phyloP scores from a whole-genome alignment of 2,329 filamentous ascomycete species.

The Pseudogymnoascus sp. region DNA sequence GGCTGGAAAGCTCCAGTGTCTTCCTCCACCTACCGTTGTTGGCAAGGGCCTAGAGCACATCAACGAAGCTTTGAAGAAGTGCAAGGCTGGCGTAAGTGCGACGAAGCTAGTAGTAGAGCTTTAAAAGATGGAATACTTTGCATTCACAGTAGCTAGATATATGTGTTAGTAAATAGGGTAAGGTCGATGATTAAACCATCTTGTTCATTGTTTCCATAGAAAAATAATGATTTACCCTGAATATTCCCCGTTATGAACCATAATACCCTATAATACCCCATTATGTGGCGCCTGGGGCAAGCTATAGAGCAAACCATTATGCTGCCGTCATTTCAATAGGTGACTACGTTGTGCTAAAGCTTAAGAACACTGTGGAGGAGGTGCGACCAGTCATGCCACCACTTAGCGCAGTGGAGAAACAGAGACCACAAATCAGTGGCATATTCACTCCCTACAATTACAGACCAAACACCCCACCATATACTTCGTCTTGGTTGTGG shows the following conservation, averaged over 20 bases:
- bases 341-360: background rate
- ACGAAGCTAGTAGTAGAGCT: conserved; percentile 25
- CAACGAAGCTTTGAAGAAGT: conserved; percentile 20
- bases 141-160: background rate
- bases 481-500: background rate
- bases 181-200: background rate
- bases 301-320: background rate
- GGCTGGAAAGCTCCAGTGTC: conserved; percentile 18
- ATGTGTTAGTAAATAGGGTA: background rate
- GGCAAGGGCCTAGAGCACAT: conserved; percentile 24
- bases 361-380: background rate
- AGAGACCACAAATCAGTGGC: background rate
- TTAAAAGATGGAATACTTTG: background rate
- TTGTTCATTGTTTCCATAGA: background rate
- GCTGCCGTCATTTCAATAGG: background rate
- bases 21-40: conserved; percentile 21
- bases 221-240: too few species aligned
- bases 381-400: background rate
- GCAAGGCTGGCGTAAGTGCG: conserved; percentile 23
- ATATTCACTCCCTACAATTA: background rate
- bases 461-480: too few species aligned
- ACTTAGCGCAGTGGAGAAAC: background rate
- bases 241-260: too few species aligned
- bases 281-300: background rate
- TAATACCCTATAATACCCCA: too few species aligned